These are phyloP conservation scores for Alloteropsis semialata DNA, from an alignment of 176 grass and related monocot genomes.

Conservation along the genomic window DNA sequence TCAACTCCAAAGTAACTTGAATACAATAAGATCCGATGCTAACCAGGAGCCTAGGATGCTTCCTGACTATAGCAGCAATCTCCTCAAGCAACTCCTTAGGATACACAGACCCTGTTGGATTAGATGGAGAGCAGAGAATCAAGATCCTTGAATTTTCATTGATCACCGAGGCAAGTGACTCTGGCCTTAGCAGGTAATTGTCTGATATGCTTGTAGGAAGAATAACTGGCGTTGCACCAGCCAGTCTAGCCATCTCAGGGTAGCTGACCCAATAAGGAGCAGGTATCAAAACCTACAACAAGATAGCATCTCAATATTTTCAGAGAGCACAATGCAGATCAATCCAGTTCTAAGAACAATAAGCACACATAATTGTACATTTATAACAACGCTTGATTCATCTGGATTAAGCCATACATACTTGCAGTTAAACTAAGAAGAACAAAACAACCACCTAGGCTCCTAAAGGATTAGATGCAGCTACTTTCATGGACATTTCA, in stretches of 20 bases:
- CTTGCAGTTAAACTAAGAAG: conserved; percentile 1
- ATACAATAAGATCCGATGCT: conserved; percentile 18
- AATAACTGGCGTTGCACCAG: conserved; percentile 79
- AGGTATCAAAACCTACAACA: conserved; percentile 75
- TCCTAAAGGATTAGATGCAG: background rate
- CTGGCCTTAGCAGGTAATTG: conserved; percentile 65
- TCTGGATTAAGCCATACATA: background rate
- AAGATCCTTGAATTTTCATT: conserved; percentile 87
- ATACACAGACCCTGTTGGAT: conserved; percentile 94
- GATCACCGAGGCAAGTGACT: conserved; percentile 63
- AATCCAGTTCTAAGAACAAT: conserved; percentile 9
- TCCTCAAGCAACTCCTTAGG: conserved; percentile 82
- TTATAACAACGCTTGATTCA: background rate
- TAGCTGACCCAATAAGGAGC: conserved; percentile 94
- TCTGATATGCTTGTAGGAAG: conserved; percentile 81
- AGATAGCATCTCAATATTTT: conserved; percentile 13
- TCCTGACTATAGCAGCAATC: conserved; percentile 82
- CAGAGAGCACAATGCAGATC: background rate
- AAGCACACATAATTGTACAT: background rate
- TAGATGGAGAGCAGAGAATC: conserved; percentile 93
- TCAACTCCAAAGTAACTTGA: background rate
- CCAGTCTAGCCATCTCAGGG: conserved; percentile 93
- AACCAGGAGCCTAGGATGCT: conserved; percentile 87
- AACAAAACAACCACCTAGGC: background rate
- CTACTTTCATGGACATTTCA: too few species aligned